phyloP scores from a whole-genome alignment of 208 protist species.

The Acanthamoeba royreba region DNA sequence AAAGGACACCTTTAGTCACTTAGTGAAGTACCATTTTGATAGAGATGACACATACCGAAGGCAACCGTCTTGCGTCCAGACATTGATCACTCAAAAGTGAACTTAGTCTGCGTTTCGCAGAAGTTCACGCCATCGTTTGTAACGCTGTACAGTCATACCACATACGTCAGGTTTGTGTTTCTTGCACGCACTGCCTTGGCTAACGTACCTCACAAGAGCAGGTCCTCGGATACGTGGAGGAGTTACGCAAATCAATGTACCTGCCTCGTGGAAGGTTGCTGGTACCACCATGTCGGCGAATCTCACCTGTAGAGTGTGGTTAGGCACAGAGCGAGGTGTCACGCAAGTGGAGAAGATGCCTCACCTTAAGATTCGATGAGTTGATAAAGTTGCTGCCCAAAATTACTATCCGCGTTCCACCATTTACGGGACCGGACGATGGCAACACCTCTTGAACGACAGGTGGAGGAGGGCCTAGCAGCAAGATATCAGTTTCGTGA shows the following conservation, averaged over 20 bases:
- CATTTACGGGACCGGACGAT: neutral
- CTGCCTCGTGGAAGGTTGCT: constrained; percentile 60
- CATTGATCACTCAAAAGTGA: constrained; percentile 38
- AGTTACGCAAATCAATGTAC: constrained; percentile 61
- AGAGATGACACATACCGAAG: too few species aligned
- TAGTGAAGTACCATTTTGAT: too few species aligned
- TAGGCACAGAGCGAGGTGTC: neutral
- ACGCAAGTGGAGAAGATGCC: neutral
- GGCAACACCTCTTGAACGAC: constrained; percentile 64
- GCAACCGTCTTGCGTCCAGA: too few species aligned
- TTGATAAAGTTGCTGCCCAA: constrained; percentile 71
- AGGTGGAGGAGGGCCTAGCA: constrained; percentile 59
- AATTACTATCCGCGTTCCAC: constrained; percentile 63
- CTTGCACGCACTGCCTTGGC: neutral
- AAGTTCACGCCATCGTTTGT: constrained; percentile 58
- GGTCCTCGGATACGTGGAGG: neutral
- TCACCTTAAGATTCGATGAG: constrained; percentile 48
- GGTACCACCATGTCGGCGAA: constrained; percentile 43
- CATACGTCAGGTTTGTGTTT: neutral
- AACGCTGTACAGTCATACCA: neutral
- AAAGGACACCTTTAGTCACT: too few species aligned
- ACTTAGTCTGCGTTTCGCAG: constrained; percentile 52
- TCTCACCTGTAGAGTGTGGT: neutral
- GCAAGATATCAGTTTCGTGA: too few species aligned
- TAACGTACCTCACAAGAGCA: constrained; percentile 34